Conservation (phyloP, 352 stramenopile genomes). For the Elongisporangium undulatum region DNA sequence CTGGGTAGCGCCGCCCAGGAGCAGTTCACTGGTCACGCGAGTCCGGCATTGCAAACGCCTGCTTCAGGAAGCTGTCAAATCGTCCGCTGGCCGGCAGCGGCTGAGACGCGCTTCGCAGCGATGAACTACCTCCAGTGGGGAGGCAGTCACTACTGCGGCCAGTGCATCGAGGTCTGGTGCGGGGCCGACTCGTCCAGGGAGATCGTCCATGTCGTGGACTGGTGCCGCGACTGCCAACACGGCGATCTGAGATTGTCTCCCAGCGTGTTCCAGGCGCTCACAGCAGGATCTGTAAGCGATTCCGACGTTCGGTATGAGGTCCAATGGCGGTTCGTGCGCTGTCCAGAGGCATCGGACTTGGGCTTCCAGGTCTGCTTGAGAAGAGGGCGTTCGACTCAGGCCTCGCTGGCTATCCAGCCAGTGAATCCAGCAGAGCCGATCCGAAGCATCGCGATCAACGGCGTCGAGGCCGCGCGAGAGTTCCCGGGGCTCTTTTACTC, state of each 20-base stretch:
- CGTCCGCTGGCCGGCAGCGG: background rate
- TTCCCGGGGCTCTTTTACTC: background rate
- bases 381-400: background rate
- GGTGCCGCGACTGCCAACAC: constrained; percentile 5
- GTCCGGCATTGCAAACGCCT: background rate
- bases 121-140: constrained; percentile 10
- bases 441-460: background rate
- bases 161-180: constrained; percentile 23
- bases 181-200: constrained; percentile 3
- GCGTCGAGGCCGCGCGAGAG: background rate
- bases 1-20: background rate
- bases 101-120: constrained; percentile 3
- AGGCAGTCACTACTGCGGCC: constrained; percentile 8
- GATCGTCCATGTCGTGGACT: constrained; percentile 13
- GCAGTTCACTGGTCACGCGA: background rate
- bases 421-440: background rate
- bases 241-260: constrained; percentile 14
- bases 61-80: background rate
- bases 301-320: background rate
- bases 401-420: background rate
- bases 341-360: background rate
- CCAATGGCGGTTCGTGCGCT: background rate
- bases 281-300: background rate
- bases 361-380: background rate
- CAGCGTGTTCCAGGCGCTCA: constrained; percentile 3